Percentiles rank a stretch among this genome's conserved stretches.
These are phyloP conservation scores for Cladosporium sphaerospermum DNA, from an alignment of 2,329 filamentous ascomycete species.

Conservation along the genomic window DNA sequence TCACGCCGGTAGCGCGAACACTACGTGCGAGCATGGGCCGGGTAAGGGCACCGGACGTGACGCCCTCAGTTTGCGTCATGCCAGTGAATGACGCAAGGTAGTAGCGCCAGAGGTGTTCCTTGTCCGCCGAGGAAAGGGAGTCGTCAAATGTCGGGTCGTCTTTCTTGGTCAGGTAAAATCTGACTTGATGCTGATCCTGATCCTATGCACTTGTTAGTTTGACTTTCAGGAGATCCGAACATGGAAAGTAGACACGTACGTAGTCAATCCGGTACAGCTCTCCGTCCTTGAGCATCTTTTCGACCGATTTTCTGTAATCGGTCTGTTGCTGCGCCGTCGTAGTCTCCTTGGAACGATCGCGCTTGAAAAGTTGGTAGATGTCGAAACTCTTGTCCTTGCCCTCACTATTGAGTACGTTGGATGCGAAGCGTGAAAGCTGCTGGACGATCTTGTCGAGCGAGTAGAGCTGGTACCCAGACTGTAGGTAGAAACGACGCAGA, in stretches of 20 bases:
- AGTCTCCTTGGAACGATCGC: slow-evolving; percentile 72
- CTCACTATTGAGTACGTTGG: slow-evolving; percentile 78
- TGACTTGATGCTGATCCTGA: slow-evolving; percentile 61
- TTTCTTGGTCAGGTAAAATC: slow-evolving; percentile 76
- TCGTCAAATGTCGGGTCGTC: slow-evolving; percentile 76
- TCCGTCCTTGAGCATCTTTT: slow-evolving; percentile 86
- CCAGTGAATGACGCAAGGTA: slow-evolving; percentile 91
- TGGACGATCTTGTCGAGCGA: slow-evolving; percentile 83
- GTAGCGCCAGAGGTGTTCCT: slow-evolving; percentile 73
- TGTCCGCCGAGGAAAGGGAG: slow-evolving; percentile 48
- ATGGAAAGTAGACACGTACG: slow-evolving; percentile 54
- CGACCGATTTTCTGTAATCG: slow-evolving; percentile 82
- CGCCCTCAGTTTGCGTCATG: slow-evolving; percentile 66
- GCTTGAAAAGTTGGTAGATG: slow-evolving; percentile 79
- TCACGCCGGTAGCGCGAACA: slow-evolving; percentile 32
- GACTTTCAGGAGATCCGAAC: neutral
- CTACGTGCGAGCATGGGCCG: slow-evolving; percentile 36
- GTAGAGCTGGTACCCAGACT: slow-evolving; percentile 88
- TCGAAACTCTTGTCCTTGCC: slow-evolving; percentile 90
- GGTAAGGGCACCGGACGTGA: slow-evolving; percentile 27
- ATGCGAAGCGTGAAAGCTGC: slow-evolving; percentile 71
- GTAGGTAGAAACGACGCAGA: slow-evolving; percentile 83
- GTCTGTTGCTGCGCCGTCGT: slow-evolving; percentile 88
- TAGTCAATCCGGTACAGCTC: slow-evolving; percentile 87
- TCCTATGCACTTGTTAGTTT: slow-evolving; percentile 44